Percentiles rank a stretch among this genome's conserved stretches.
phyloP scores from a whole-genome alignment of 2,329 filamentous ascomycete species.

The Cladophialophora carrionii region DNA sequence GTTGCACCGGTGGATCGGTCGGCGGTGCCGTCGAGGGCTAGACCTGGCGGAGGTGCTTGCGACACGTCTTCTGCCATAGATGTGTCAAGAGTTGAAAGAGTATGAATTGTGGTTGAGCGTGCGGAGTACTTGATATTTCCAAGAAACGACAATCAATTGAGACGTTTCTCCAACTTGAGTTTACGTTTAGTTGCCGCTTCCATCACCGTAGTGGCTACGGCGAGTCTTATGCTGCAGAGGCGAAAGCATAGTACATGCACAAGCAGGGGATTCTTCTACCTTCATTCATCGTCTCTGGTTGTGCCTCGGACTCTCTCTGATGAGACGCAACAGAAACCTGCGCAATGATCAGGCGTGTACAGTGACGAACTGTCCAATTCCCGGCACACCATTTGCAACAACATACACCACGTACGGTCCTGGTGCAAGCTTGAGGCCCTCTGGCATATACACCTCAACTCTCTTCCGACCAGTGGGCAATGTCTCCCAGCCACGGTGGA shows the following conservation, averaged over 20 bases:
- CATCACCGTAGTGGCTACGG: background rate
- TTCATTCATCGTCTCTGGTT: background rate
- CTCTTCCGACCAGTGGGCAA: slow-evolving; percentile 48
- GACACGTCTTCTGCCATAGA: slow-evolving; percentile 21
- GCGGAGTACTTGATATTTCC: background rate
- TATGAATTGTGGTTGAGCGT: background rate
- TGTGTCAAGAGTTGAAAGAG: background rate
- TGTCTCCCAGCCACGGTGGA: slow-evolving; percentile 53
- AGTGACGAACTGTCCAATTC: slow-evolving; percentile 57
- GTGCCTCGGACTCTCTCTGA: background rate
- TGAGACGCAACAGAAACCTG: background rate
- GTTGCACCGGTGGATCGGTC: background rate
- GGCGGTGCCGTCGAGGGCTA: slow-evolving; percentile 1
- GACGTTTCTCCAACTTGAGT: background rate
- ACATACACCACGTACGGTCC: slow-evolving; percentile 65
- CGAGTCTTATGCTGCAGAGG: background rate
- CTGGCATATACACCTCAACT: slow-evolving; percentile 59
- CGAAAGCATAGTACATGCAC: background rate
- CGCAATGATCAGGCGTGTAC: slow-evolving; percentile 18
- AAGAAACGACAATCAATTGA: background rate
- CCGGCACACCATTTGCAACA: slow-evolving; percentile 59
- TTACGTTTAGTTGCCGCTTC: background rate
- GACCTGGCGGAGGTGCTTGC: slow-evolving; percentile 1
- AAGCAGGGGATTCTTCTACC: no score
- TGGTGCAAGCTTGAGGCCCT: slow-evolving; percentile 57